Conservation (phyloP, 805 yeast species). For the Kodamaea kakaduensis region DNA sequence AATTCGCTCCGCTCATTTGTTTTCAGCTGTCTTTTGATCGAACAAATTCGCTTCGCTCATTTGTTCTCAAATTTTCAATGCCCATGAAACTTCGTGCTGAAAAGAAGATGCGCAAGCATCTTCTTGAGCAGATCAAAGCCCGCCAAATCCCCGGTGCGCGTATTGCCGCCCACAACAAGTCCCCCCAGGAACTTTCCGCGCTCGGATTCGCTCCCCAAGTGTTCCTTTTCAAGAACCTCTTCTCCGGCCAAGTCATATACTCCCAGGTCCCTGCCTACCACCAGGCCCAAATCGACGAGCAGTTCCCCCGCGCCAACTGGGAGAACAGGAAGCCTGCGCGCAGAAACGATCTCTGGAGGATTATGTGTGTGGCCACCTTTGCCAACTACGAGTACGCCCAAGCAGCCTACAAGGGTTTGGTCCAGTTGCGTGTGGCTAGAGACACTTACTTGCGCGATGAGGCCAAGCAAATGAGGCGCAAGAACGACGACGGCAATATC, state of each 20-base stretch:
- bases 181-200: conserved; percentile 28
- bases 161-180: conserved; percentile 37
- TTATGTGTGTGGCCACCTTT: conserved; percentile 79
- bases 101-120: conserved; percentile 45
- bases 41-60: too few relatives aligned
- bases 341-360: conserved; percentile 86
- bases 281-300: conserved; percentile 58
- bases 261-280: conserved; percentile 74
- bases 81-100: conserved; percentile 40
- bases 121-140: conserved; percentile 42
- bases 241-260: conserved; percentile 85
- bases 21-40: too few relatives aligned
- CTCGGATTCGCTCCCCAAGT: conserved; percentile 80
- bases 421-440: conserved; percentile 69
- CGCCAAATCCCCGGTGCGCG: conserved; percentile 42
- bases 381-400: conserved; percentile 58
- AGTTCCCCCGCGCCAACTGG: conserved; percentile 84
- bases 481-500: conserved; percentile 70
- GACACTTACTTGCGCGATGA: conserved; percentile 56
- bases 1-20: too few relatives aligned
- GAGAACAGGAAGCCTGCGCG: conserved; percentile 75
- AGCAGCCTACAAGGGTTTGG: conserved; percentile 69
- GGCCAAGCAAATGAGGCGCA: conserved; percentile 65
- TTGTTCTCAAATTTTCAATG: conserved; percentile 16
- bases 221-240: conserved; percentile 76